Evolutionary conservation across 257 asterid species (phyloP).

Genomic region (Cinchona pubescens): DNA sequence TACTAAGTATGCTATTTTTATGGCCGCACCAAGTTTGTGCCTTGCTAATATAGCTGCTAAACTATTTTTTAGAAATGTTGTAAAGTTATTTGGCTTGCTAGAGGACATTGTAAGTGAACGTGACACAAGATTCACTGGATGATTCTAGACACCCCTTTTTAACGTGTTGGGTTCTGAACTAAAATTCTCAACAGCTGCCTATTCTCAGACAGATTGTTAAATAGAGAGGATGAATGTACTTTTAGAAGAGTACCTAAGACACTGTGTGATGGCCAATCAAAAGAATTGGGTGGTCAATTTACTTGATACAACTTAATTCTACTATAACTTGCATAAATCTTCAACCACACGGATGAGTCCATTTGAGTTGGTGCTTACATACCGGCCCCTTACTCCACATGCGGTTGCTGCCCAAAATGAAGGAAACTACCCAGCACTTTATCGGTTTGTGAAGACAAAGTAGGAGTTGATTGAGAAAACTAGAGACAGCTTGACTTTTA

Average conservation of each 20-base stretch:
- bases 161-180: not conserved
- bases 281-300: not conserved
- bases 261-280: not conserved
- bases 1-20: not conserved
- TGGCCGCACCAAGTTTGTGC: not conserved
- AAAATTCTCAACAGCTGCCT: not conserved
- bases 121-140: not conserved
- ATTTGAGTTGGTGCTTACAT: not conserved
- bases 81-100: not conserved
- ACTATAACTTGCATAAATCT: not conserved
- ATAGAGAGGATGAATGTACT: not conserved
- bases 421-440: not conserved
- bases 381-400: not conserved
- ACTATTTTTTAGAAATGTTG: conserved; percentile 3
- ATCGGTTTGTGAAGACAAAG: not conserved
- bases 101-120: not conserved
- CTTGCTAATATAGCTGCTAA: not conserved
- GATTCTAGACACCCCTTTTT: not conserved
- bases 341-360: not conserved
- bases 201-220: not conserved
- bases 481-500: not conserved
- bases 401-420: not conserved
- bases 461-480: not conserved
- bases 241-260: conserved; percentile 8
- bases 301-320: not conserved